These are phyloP conservation scores for Pyrus hybrid DNA, from an alignment of 331 rosid species.

Conservation along the genomic window DNA sequence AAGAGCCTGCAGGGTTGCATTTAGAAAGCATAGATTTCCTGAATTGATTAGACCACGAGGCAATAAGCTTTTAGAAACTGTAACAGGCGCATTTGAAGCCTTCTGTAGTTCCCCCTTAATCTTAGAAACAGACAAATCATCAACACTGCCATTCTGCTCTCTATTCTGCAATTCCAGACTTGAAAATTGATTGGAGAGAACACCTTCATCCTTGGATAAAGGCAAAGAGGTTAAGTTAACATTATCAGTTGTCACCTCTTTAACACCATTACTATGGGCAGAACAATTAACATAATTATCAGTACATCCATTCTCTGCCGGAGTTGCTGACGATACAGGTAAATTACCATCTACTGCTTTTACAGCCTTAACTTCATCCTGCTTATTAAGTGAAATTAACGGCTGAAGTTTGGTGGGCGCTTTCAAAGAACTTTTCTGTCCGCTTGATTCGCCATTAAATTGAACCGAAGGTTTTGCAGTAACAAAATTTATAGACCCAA, in stretches of 20 bases:
- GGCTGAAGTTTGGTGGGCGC: slow-evolving; percentile 16
- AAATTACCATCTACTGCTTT: slow-evolving; percentile 1
- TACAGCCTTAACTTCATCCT: slow-evolving; percentile 28
- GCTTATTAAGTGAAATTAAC: slow-evolving; percentile 12
- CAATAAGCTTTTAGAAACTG: slow-evolving; percentile 29
- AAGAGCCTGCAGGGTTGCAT: slow-evolving; percentile 87
- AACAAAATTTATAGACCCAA: slow-evolving; percentile 54
- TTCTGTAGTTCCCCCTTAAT: slow-evolving; percentile 23
- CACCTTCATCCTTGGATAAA: slow-evolving; percentile 20
- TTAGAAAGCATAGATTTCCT: slow-evolving; percentile 90
- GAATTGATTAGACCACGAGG: slow-evolving; percentile 81
- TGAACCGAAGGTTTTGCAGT: slow-evolving; percentile 5
- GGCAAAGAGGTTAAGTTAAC: background rate
- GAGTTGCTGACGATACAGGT: slow-evolving; percentile 16
- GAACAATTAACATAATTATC: slow-evolving; percentile 2
- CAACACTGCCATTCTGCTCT: slow-evolving; percentile 22
- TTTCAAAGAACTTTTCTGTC: slow-evolving; percentile 17
- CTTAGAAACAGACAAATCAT: slow-evolving; percentile 19
- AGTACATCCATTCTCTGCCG: slow-evolving; percentile 46
- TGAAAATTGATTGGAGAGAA: slow-evolving; percentile 32
- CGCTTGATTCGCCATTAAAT: slow-evolving; percentile 18
- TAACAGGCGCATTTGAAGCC: slow-evolving; percentile 35
- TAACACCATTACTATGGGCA: slow-evolving; percentile 21
- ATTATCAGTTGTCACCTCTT: slow-evolving; percentile 2
- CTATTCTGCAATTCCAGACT: slow-evolving; percentile 33